A percentile compares a stretch with the other conserved stretches of the same genome.
These are phyloP conservation scores for Monilinia fructigena DNA, from an alignment of 2,329 filamentous ascomycete species.

Conservation along the genomic window DNA sequence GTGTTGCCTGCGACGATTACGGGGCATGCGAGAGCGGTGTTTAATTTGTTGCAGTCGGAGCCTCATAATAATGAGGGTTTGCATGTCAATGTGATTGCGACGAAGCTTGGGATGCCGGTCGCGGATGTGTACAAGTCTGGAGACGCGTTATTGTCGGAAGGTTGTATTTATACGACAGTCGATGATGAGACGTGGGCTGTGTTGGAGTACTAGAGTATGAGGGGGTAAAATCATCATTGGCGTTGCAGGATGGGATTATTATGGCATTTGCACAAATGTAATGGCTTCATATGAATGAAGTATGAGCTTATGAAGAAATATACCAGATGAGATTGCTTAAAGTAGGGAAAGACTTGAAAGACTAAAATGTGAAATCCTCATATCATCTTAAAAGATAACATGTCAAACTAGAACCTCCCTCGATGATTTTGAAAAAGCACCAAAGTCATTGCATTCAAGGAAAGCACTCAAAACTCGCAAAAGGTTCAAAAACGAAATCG, in stretches of 20 bases:
- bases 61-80: slow-evolving; percentile 78
- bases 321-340: slow-evolving; percentile 1
- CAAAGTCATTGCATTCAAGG: not conserved
- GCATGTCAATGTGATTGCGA: slow-evolving; percentile 74
- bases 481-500: not conserved
- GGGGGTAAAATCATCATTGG: slow-evolving; percentile 21
- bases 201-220: slow-evolving; percentile 59
- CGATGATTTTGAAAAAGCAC: not conserved
- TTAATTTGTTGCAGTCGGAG: slow-evolving; percentile 62
- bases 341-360: not conserved
- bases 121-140: slow-evolving; percentile 73
- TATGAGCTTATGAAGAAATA: slow-evolving; percentile 11
- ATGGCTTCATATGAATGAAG: slow-evolving; percentile 12
- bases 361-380: not conserved
- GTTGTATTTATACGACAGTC: slow-evolving; percentile 84
- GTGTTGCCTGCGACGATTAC: slow-evolving; percentile 47
- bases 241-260: slow-evolving; percentile 27
- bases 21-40: slow-evolving; percentile 65
- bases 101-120: slow-evolving; percentile 61
- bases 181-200: slow-evolving; percentile 92
- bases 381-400: not conserved
- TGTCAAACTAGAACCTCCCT: not conserved
- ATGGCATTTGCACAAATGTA: slow-evolving; percentile 5
- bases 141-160: slow-evolving; percentile 73
- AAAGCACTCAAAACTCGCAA: not conserved